A percentile compares a stretch with the other conserved stretches of the same genome.
Conservation (phyloP, 306 rosid genomes). For the Ormosia emarginata region DNA sequence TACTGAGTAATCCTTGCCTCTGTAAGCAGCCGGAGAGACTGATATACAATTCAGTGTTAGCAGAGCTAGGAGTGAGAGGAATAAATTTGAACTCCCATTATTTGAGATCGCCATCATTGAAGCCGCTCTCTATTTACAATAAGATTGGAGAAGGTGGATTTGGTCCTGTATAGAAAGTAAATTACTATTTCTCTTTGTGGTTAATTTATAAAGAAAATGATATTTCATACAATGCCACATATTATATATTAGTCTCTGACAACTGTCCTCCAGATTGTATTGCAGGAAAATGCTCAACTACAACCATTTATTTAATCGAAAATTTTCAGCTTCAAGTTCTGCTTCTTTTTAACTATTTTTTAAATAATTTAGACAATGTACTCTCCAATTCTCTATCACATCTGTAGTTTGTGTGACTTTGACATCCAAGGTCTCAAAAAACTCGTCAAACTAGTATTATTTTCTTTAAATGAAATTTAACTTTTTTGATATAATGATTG, state of each 20-base stretch:
- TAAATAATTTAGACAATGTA: no score
- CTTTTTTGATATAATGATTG: background rate
- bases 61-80: conserved; percentile 10
- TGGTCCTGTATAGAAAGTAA: conserved; percentile 47
- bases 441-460: background rate
- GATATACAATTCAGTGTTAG: conserved; percentile 13
- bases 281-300: background rate
- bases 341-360: background rate
- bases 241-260: background rate
- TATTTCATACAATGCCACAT: background rate
- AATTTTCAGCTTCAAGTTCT: background rate
- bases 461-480: background rate
- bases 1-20: background rate
- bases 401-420: background rate
- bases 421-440: background rate
- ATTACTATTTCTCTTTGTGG: background rate
- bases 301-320: background rate
- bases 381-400: background rate
- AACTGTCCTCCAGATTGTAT: background rate
- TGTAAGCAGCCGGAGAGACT: background rate
- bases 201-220: background rate
- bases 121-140: conserved; percentile 41
- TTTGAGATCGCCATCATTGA: conserved; percentile 39
- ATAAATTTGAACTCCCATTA: conserved; percentile 34
- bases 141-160: conserved; percentile 63